Evolutionary conservation across 768 basidiomycete species (phyloP).

Genomic region (Leccinum ochraceum): DNA sequence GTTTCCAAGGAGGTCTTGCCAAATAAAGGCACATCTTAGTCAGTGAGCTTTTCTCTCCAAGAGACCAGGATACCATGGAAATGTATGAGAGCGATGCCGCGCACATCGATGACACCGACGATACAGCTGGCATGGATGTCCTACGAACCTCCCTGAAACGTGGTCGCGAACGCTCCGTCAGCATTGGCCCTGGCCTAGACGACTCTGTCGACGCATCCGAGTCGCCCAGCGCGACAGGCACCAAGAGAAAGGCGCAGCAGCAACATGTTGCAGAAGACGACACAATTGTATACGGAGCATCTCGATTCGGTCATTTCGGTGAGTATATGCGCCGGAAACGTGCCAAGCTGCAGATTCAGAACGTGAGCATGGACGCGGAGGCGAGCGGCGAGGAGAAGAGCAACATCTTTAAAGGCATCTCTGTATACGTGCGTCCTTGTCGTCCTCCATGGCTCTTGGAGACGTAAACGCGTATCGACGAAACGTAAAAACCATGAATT

Average conservation of each 20-base stretch:
- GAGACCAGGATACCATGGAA: constrained; percentile 26
- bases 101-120: constrained; percentile 16
- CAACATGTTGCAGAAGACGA: constrained; percentile 30
- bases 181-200: constrained; percentile 5
- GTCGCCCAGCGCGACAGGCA: constrained; percentile 6
- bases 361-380: constrained; percentile 40
- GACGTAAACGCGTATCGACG: background rate
- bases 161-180: constrained; percentile 31
- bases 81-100: constrained; percentile 10
- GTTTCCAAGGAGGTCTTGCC: background rate
- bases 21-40: constrained; percentile 13
- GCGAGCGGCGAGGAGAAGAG: constrained; percentile 31
- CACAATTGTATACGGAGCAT: constrained; percentile 67
- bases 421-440: constrained; percentile 68
- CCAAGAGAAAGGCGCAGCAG: constrained; percentile 21
- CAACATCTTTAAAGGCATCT: constrained; percentile 68
- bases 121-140: constrained; percentile 22
- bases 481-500: background rate
- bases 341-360: constrained; percentile 86
- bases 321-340: constrained; percentile 92
- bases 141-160: constrained; percentile 40
- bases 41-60: constrained; percentile 9
- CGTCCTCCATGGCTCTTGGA: background rate
- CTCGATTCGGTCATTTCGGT: constrained; percentile 79
- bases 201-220: background rate